Percentiles rank a stretch among this genome's conserved stretches.
phyloP scores from a whole-genome alignment of 192 early-diverging fungal genomes.

The Podila clonocystis region DNA sequence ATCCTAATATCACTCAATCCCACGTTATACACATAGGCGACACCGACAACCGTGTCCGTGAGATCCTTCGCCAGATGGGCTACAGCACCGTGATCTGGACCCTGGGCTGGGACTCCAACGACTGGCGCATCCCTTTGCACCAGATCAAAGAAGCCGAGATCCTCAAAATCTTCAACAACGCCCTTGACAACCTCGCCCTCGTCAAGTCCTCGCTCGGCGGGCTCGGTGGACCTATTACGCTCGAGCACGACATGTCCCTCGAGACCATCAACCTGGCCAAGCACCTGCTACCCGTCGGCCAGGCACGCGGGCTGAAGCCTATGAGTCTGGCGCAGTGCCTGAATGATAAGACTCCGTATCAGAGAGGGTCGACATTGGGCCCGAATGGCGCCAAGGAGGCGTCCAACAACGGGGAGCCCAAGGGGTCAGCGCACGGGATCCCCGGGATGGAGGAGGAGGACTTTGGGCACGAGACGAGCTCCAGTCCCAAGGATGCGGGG shows the following conservation, averaged over 20 bases:
- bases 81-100: slow-evolving; percentile 60
- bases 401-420: neutral
- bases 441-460: neutral
- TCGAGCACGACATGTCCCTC: slow-evolving; percentile 59
- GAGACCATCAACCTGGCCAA: slow-evolving; percentile 55
- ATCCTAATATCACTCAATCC: too few species aligned
- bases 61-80: slow-evolving; percentile 63
- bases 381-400: neutral
- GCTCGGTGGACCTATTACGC: slow-evolving; percentile 52
- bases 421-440: neutral
- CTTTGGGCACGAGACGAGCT: neutral
- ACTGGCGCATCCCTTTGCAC: slow-evolving; percentile 56
- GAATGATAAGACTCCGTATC: slow-evolving; percentile 27
- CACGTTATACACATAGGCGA: slow-evolving; percentile 41
- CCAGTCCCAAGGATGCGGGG: too few species aligned
- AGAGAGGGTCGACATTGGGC: neutral
- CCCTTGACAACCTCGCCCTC: slow-evolving; percentile 38
- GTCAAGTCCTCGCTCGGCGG: slow-evolving; percentile 21
- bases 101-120: slow-evolving; percentile 58
- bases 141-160: slow-evolving; percentile 19
- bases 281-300: slow-evolving; percentile 31
- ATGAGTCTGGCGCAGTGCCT: slow-evolving; percentile 41
- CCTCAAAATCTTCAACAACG: slow-evolving; percentile 22
- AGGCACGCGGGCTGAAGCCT: slow-evolving; percentile 19
- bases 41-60: slow-evolving; percentile 71